Evolutionary conservation across 2,329 filamentous ascomycete species (phyloP).

Genomic region (Chlorencoelia australis): DNA sequence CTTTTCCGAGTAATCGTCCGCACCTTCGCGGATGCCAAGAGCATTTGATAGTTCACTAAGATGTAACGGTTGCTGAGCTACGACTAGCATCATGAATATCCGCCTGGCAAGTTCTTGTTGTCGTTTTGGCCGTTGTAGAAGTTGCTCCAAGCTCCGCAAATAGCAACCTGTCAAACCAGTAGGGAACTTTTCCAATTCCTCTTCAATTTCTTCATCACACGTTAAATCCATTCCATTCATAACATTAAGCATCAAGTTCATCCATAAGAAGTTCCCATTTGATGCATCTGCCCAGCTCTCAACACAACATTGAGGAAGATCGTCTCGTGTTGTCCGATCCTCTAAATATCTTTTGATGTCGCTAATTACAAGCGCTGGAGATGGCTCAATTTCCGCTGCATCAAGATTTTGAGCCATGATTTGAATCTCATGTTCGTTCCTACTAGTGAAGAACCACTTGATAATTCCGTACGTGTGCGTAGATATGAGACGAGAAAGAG

Average conservation of each 20-base stretch:
- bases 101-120: slow-evolving; percentile 9
- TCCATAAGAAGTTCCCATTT: slow-evolving; percentile 10
- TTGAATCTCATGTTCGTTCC: slow-evolving; percentile 5
- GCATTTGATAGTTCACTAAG: slow-evolving; percentile 5
- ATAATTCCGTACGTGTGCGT: slow-evolving; percentile 3
- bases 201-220: slow-evolving; percentile 8
- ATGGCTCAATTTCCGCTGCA: slow-evolving; percentile 2
- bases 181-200: slow-evolving; percentile 5
- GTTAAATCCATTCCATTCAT: slow-evolving; percentile 6
- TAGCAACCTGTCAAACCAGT: slow-evolving; percentile 6
- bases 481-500: neutral
- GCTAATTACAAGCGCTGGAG: slow-evolving; percentile 1
- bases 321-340: neutral
- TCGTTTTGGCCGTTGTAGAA: slow-evolving; percentile 4
- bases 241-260: slow-evolving; percentile 4
- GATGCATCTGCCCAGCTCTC: slow-evolving; percentile 4
- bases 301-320: slow-evolving; percentile 1
- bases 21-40: neutral
- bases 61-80: slow-evolving; percentile 7
- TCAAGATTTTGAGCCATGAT: slow-evolving; percentile 4
- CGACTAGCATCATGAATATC: slow-evolving; percentile 6
- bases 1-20: neutral
- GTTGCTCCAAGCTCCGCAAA: slow-evolving; percentile 5
- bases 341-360: slow-evolving; percentile 5
- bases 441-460: slow-evolving; percentile 9